A percentile compares a stretch with the other conserved stretches of the same genome.
Evolutionary conservation across 768 basidiomycete genomes (phyloP).

Genomic region (Daedalea quercina): DNA sequence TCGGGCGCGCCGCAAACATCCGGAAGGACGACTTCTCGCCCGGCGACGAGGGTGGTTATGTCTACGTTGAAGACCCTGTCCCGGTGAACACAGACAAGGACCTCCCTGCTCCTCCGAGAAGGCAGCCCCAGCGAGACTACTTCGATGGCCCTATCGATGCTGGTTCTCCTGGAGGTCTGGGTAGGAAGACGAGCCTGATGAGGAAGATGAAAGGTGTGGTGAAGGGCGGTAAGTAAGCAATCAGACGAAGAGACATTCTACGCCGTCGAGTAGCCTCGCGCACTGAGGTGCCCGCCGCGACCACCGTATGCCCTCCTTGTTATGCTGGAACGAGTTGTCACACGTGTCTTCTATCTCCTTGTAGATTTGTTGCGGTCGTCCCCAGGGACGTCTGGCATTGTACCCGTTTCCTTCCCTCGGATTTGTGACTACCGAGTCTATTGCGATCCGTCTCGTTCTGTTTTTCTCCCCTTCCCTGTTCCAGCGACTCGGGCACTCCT

Average conservation of each 20-base stretch:
- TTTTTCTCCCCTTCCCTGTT: background rate
- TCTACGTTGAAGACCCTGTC: conserved; percentile 52
- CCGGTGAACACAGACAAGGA: conserved; percentile 45
- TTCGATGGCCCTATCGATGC: conserved; percentile 35
- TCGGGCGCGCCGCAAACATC: conserved; percentile 35
- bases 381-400: no score
- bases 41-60: conserved; percentile 46
- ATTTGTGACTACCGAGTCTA: no score
- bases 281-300: background rate
- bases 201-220: conserved; percentile 75
- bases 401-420: no score
- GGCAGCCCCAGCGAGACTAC: conserved; percentile 35
- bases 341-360: background rate
- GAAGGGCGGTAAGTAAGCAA: conserved; percentile 46
- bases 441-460: background rate
- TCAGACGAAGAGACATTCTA: background rate
- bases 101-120: conserved; percentile 36
- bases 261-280: background rate
- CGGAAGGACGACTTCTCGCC: conserved; percentile 26
- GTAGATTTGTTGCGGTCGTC: no score
- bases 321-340: no score
- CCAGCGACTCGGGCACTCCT: no score
- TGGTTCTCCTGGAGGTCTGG: conserved; percentile 34
- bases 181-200: conserved; percentile 71
- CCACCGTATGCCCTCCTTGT: conserved; percentile 5